phyloP scores from a whole-genome alignment of 768 basidiomycete species.

The Lactarius deliciosus region DNA sequence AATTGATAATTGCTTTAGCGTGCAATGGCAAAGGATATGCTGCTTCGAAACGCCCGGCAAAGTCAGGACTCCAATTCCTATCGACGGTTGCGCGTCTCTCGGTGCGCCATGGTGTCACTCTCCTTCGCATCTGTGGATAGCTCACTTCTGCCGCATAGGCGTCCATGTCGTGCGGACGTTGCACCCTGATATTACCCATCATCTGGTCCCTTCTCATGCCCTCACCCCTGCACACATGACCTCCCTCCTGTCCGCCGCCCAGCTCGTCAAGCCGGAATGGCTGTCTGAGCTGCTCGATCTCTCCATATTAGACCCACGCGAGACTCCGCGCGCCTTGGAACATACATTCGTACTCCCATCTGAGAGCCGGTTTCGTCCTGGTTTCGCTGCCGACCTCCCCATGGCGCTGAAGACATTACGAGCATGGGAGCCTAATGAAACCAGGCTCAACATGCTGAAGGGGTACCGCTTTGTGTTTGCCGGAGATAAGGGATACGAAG shows the following conservation, averaged over 20 bases:
- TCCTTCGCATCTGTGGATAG: not conserved
- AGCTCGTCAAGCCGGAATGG: conserved; percentile 70
- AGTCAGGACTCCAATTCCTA: conserved; percentile 22
- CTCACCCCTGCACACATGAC: conserved; percentile 51
- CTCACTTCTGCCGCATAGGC: conserved; percentile 41
- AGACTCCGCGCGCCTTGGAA: conserved; percentile 45
- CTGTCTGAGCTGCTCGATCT: conserved; percentile 57
- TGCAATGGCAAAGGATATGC: conserved; percentile 34
- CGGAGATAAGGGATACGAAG: conserved; percentile 53
- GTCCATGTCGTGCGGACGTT: conserved; percentile 52
- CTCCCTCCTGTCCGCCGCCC: conserved; percentile 57
- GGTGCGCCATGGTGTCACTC: conserved; percentile 42
- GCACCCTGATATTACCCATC: conserved; percentile 56
- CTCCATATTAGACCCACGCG: conserved; percentile 42
- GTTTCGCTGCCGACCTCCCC: conserved; percentile 51
- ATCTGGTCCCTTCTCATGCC: conserved; percentile 53
- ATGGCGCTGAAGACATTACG: conserved; percentile 49
- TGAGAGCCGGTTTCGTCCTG: conserved; percentile 57
- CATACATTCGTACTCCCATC: conserved; percentile 50
- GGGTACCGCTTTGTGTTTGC: conserved; percentile 59
- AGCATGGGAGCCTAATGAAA: conserved; percentile 69
- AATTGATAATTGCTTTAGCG: conserved; percentile 22
- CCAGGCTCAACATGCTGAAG: conserved; percentile 53
- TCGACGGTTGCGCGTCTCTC: conserved; percentile 40
- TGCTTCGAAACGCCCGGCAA: conserved; percentile 33